Conservation (phyloP, 768 basidiomycete species). For the Cyclocybe aegerita region DNA sequence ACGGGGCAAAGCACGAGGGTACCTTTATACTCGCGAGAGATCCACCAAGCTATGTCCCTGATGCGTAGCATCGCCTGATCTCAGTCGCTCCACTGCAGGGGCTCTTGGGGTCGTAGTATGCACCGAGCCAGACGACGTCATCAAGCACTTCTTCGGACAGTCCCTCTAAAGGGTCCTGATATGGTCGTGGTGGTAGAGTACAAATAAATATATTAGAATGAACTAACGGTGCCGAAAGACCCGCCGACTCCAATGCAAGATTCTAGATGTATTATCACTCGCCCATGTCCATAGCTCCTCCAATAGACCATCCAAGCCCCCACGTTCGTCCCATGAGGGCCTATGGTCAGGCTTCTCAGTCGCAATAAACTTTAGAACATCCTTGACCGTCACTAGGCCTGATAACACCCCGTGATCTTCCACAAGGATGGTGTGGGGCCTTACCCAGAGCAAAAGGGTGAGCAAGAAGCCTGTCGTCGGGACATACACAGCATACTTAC, state of each 20-base stretch:
- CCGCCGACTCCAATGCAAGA: slow-evolving; percentile 36
- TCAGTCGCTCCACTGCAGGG: too few species aligned
- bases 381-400: slow-evolving; percentile 94
- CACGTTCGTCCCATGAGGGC: slow-evolving; percentile 60
- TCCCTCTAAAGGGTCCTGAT: neutral
- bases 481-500: slow-evolving; percentile 46
- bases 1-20: too few species aligned
- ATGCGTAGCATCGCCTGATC: too few species aligned
- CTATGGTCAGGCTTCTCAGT: slow-evolving; percentile 52
- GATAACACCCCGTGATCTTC: slow-evolving; percentile 80
- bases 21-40: too few species aligned
- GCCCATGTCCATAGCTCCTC: slow-evolving; percentile 63
- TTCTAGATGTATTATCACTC: slow-evolving; percentile 32
- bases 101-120: too few species aligned
- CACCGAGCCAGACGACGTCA: slow-evolving; percentile 7
- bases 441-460: slow-evolving; percentile 27
- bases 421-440: slow-evolving; percentile 95
- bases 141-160: neutral
- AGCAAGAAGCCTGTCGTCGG: slow-evolving; percentile 2
- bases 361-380: slow-evolving; percentile 85
- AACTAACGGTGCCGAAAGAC: slow-evolving; percentile 31
- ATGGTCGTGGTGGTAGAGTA: slow-evolving; percentile 1
- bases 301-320: slow-evolving; percentile 62
- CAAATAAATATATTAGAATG: slow-evolving; percentile 11
- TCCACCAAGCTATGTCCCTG: too few species aligned